Conservation (phyloP, 2,329 filamentous ascomycete species). For the Alternaria consortialis region DNA sequence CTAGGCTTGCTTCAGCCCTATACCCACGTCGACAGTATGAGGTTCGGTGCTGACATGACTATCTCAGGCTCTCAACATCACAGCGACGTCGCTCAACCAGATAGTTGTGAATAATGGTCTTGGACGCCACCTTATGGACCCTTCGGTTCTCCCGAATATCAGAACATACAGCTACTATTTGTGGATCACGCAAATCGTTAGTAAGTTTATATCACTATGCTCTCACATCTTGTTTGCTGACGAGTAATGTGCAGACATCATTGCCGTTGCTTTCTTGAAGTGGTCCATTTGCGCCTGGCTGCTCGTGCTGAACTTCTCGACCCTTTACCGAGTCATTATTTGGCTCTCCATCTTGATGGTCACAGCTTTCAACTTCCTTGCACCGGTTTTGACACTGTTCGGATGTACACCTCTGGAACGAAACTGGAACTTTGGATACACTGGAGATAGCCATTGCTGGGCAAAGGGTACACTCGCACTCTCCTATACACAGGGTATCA, state of each 20-base stretch:
- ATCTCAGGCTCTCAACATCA: slow-evolving; percentile 27
- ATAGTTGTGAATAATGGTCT: slow-evolving; percentile 29
- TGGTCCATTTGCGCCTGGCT: slow-evolving; percentile 44
- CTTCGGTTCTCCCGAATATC: slow-evolving; percentile 26
- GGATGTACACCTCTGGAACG: slow-evolving; percentile 38
- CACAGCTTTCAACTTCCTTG: slow-evolving; percentile 39
- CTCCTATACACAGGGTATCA: slow-evolving; percentile 38
- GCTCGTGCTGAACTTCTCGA: slow-evolving; percentile 41
- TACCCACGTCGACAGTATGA: neutral
- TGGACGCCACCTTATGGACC: slow-evolving; percentile 37
- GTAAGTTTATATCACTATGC: neutral
- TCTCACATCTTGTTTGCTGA: neutral
- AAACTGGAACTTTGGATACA: slow-evolving; percentile 37
- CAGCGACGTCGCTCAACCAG: slow-evolving; percentile 21
- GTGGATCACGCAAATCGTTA: slow-evolving; percentile 38
- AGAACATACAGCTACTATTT: slow-evolving; percentile 32
- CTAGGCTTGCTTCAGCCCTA: neutral
- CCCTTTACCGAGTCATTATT: slow-evolving; percentile 32
- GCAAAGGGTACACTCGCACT: slow-evolving; percentile 30
- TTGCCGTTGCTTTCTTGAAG: slow-evolving; percentile 42
- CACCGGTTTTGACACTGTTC: slow-evolving; percentile 36
- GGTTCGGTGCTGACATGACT: slow-evolving; percentile 10
- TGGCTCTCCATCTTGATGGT: slow-evolving; percentile 42
- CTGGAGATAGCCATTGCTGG: slow-evolving; percentile 32
- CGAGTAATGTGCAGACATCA: slow-evolving; percentile 20